Evolutionary conservation across 306 rosid genomes (phyloP), one percentile per base, ranked within the genome.

Genomic region (Ormosia emarginata): DNA sequence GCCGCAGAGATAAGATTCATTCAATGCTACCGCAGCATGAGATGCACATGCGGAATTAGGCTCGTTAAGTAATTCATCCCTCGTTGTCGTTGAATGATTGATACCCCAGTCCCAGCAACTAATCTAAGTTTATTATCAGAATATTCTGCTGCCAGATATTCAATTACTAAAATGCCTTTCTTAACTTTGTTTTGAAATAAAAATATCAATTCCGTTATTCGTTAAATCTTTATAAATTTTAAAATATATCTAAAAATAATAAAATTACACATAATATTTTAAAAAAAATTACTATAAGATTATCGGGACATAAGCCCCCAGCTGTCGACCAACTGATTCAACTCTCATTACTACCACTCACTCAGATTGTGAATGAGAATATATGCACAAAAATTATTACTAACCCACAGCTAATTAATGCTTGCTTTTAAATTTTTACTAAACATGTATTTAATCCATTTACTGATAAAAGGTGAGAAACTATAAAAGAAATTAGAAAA

Each of bases 41-140:
- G 78, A 24, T 55, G 79, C 79, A 74, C 68, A 43, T 57, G 79
- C 30, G 4, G 57, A 74, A 57, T 58, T 15, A 72, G 9, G 52
- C 12, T 73, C 17, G 1, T 73, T 39, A n/a, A n/a, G 64, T 71
- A 71, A 30, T 49, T 32, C 24, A 36, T 4, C 10, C 13, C 11
- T 70, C 17, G 47, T 50, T 67, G 11, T 24, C 6, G 29, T 41
- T 29, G 68, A 18, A 74, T 57, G 56, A 40, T 75, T 75, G 70
- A 75, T 30, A 24, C 40, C 0, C 57, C 29, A 39, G 6, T 40
- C 49, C 8, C 8, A 17, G 9, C 33, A 39, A 37, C 6, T 8
- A 24, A 43, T 75, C 8, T 41, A 2, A 15, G 57, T 61, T 75
- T 29, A 75, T 14, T 75, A 30, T 44, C 43, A 59, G 61, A 75